A percentile compares a stretch with the other conserved stretches of the same genome.
These are phyloP conservation scores for Geoglossum cookeanum DNA, from an alignment of 2,329 filamentous ascomycete genomes.

Conservation along the genomic window DNA sequence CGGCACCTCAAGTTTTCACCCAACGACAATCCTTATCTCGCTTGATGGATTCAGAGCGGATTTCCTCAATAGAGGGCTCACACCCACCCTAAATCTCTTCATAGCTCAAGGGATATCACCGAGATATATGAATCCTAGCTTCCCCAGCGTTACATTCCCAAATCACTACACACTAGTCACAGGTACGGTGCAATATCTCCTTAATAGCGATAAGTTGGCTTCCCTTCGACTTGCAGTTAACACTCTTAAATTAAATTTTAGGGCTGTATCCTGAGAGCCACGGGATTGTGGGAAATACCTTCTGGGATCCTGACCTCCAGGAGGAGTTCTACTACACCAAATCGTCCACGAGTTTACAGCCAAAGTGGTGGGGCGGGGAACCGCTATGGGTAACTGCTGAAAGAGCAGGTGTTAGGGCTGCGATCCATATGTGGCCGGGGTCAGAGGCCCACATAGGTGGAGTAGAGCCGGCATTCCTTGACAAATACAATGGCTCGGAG, in stretches of 20 bases:
- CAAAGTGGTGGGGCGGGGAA: conserved; percentile 90
- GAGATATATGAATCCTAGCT: conserved; percentile 81
- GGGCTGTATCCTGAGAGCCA: conserved; percentile 85
- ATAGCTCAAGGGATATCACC: conserved; percentile 73
- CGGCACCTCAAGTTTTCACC: conserved; percentile 72
- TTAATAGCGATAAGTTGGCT: conserved; percentile 42
- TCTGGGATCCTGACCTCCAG: conserved; percentile 65
- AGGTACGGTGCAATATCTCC: conserved; percentile 32
- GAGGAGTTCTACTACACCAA: conserved; percentile 83
- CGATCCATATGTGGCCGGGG: conserved; percentile 97
- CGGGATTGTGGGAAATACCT: conserved; percentile 82
- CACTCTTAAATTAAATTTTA: neutral
- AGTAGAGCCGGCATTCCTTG: conserved; percentile 61
- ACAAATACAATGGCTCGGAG: conserved; percentile 69
- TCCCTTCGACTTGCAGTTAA: conserved; percentile 43
- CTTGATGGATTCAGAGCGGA: conserved; percentile 93
- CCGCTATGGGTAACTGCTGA: conserved; percentile 91
- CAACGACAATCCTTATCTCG: conserved; percentile 84
- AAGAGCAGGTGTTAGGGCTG: conserved; percentile 54
- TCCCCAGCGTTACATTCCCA: conserved; percentile 91
- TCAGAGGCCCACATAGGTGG: conserved; percentile 69
- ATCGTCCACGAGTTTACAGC: conserved; percentile 51
- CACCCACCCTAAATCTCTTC: conserved; percentile 62
- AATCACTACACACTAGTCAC: conserved; percentile 10
- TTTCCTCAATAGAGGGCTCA: conserved; percentile 67